A percentile compares a stretch with the other conserved stretches of the same genome.
phyloP scores from a whole-genome alignment of 2,329 filamentous ascomycete genomes.

The Eutypella sp. region DNA sequence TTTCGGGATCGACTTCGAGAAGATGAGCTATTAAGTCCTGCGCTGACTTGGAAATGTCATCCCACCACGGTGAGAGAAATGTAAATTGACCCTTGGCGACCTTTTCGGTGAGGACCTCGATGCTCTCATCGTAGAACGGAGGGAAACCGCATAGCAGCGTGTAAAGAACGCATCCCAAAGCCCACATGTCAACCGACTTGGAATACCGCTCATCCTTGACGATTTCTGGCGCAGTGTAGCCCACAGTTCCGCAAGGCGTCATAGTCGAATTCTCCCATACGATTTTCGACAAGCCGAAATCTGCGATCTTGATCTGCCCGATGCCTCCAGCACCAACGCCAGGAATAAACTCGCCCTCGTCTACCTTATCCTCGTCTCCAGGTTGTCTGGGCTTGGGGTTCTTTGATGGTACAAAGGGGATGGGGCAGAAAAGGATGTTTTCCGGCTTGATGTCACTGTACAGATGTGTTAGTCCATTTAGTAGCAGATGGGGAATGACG shows the following conservation, averaged over 20 bases:
- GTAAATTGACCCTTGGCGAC: slow-evolving; percentile 95
- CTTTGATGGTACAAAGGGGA: slow-evolving; percentile 74
- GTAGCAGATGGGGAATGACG: slow-evolving; percentile 9
- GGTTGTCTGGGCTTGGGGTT: slow-evolving; percentile 74
- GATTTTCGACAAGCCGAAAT: slow-evolving; percentile 95
- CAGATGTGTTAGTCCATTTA: slow-evolving; percentile 11
- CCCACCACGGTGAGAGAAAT: slow-evolving; percentile 98
- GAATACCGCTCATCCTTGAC: slow-evolving; percentile 99
- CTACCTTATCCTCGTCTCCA: slow-evolving; percentile 94
- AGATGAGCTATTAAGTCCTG: slow-evolving; percentile 93
- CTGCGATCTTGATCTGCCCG: slow-evolving; percentile 92
- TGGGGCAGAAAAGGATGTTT: slow-evolving; percentile 89
- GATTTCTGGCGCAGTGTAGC: slow-evolving; percentile 96
- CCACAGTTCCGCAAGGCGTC: slow-evolving; percentile 98
- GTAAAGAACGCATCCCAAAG: slow-evolving; percentile 91
- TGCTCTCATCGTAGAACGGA: slow-evolving; percentile 97
- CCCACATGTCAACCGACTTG: slow-evolving; percentile 99
- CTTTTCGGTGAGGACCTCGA: slow-evolving; percentile 94
- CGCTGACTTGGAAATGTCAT: slow-evolving; percentile 91
- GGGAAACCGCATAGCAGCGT: slow-evolving; percentile 96
- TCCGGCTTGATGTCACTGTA: slow-evolving; percentile 94
- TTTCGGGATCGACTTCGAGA: slow-evolving; percentile 88
- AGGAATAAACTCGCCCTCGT: slow-evolving; percentile 87
- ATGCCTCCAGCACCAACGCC: slow-evolving; percentile 86
- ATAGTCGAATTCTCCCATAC: slow-evolving; percentile 98